Evolutionary conservation across 495 filamentous ascomycete genomes (phyloP), one percentile per base, ranked within the genome.

Genomic region (Penicillium lividum): DNA sequence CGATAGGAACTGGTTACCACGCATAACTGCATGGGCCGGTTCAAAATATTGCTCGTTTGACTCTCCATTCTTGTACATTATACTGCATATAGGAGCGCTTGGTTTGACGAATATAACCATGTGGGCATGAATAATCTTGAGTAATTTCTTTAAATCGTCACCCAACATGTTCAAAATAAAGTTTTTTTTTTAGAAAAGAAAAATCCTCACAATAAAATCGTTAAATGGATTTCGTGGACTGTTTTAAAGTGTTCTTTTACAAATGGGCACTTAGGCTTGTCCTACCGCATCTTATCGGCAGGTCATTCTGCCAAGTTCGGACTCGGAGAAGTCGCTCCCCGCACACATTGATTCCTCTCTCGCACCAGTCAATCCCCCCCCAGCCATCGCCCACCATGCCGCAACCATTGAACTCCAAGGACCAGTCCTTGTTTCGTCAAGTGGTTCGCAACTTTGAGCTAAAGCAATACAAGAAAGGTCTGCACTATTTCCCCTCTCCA

Each of bases 381-480:
- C 56, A 68, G 60, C 70, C 29, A 67, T 68, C 72, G 57, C 63
- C 69, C 73, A 70, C 71, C 71, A 92, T 92, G 87, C 86, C 87
- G 68, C 92, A 95, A 81, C 84, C 82, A 75, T 82, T 98, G 71
- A 86, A 79, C 69, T 84, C 90, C 70, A 98, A 97, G 80, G 94
- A 99, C 79, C 83, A 84, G 60, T 86, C 92, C 71, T 86, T 97
- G 78, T 98, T 99, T 78, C 88, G 91, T 46, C 90, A 90, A 68
- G 88, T 99, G 64, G 87, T 97, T 59, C 93, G 93, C 72, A 84
- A 89, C 73, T 99, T 97, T 82, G 94, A 99, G 74, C 85, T 87
- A 64, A 99, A 99, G 76, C 94, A 97, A 72, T 96, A 97, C 80
- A 99, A 98, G 78, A 95, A 96, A 74, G 89, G 89, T 84, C 15